Evolutionary conservation across 208 protist species (phyloP), one percentile per base, ranked within the genome.

Genomic region (Leishmania gerbilli): DNA sequence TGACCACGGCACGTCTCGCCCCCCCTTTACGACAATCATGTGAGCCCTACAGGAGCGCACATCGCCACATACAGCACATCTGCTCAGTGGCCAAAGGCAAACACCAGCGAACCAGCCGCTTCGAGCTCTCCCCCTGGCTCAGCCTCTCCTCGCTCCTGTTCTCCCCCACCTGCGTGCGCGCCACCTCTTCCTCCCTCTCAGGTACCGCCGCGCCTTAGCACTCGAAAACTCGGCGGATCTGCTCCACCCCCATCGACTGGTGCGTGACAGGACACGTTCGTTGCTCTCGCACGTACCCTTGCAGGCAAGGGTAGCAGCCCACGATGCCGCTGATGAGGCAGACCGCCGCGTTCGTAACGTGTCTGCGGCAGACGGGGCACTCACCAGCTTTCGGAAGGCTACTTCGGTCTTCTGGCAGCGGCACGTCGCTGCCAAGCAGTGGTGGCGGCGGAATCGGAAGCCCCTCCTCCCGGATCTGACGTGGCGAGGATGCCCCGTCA

Each of bases 221-320:
- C 71, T 97, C 93, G 79, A 93, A 97, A 45, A 97, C 81, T 21
- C 94, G 92, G 21, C 94, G 91, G 56, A 97, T 86, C 76, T 92
- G 88, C 58, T 93, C 90, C 42, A 89, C 79, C 8, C 86, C 85
- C 42, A 88, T 86, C 19, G 77, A 79, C 55, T 86, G 76, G 1
- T 83, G 60, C 53, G 92, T 95, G 65, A 96, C 90, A 0, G 94
- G 94, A 71, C 94, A 96, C 53, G 24, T 65, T 17, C 86, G 84
- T 37, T 92, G 79, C 47, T 91, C 87, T n/a, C 82, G 83, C 17
- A 93, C 77, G 84, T 90, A 74, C 27, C 68, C 74, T 55, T 88
- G 83, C 60, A 97, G 82, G 79, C 94, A 97, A 42, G 92, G 91
- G 77, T 97, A 97, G 87, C 94, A 97, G 19, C 94, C 89, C 27